Base-by-base conservation (phyloP, 495 filamentous ascomycete genomes). In the Achaetomiella virescens region DNA sequence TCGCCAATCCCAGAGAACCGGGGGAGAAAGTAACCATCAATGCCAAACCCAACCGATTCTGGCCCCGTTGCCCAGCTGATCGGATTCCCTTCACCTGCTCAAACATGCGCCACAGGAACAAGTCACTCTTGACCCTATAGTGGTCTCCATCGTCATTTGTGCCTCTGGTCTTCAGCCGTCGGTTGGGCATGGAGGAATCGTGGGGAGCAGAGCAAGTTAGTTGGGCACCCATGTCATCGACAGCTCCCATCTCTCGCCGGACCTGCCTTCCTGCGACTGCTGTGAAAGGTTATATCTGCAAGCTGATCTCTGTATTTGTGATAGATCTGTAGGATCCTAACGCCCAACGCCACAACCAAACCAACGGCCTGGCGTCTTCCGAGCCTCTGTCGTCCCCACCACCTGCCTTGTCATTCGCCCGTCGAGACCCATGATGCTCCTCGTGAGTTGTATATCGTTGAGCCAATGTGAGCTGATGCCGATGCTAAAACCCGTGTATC, bases 281-380 rank as follows among this genome's bases (percentile, higher is more conserved):
- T 35, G 40, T 36, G 41, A 37, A n/a, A 53, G 33, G 51, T 45
- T 53, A 53, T 53, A 53, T 45, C 51, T 53, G 41, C 48, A 17
- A 21, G 12, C 20, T 53, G 29, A 46, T 55, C 40, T 59, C 60
- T 59, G 31, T 62, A 59, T 59, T 62, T 62, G 21, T 59, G 60
- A 59, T 21, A 48, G 48, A 62, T 59, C 60, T 59, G 42, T 12
- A 12, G 12, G 11, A 1, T 20, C 20, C 25, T 27, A 27, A 37
- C 17, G 37, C 18, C 42, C n/a, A 41, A 43, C 36, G 47, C 24
- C 58, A 56, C 51, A 12, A 14, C 50, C 5, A 42, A 20, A 25
- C 12, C 49, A 10, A 9, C 54, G 9, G 10, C 1, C 38, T 43
- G 51, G 41, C 7, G 22, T 20, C 41, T 51, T 20, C 47, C 11